Percentiles rank a stretch among this genome's conserved stretches.
Evolutionary conservation across 108 stramenopile genomes (phyloP).

Genomic region (Cyclotella choctawhatcheeana): DNA sequence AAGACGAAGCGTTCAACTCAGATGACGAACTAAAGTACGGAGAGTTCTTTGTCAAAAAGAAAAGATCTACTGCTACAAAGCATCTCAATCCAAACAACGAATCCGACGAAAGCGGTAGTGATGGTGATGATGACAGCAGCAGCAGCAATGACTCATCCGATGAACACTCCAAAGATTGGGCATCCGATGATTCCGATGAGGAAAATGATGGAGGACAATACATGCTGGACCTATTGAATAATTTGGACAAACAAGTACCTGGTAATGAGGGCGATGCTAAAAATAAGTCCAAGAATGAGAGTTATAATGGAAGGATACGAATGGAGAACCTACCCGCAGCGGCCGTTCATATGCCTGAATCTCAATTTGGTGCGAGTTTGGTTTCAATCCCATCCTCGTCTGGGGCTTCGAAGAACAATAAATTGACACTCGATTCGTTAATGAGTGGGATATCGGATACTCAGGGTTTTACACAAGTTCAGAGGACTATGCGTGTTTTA

Average conservation of each 20-base stretch:
- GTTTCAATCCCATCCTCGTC: slow-evolving; percentile 44
- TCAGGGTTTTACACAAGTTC: slow-evolving; percentile 78
- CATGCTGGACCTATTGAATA: slow-evolving; percentile 82
- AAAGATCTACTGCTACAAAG: slow-evolving; percentile 1
- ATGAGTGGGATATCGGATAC: slow-evolving; percentile 87
- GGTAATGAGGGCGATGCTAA: slow-evolving; percentile 1
- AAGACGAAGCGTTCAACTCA: slow-evolving; percentile 70
- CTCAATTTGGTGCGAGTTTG: slow-evolving; percentile 36
- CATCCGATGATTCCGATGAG: slow-evolving; percentile 53
- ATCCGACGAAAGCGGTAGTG: slow-evolving; percentile 43
- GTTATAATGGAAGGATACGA: slow-evolving; percentile 41
- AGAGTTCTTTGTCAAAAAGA: slow-evolving; percentile 35
- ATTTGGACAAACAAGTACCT: slow-evolving; percentile 55
- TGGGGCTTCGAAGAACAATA: background rate
- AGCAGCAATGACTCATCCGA: slow-evolving; percentile 34
- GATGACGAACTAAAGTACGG: slow-evolving; percentile 70
- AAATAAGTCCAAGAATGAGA: slow-evolving; percentile 12
- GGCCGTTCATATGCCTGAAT: slow-evolving; percentile 53
- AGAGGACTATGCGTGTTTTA: slow-evolving; percentile 71
- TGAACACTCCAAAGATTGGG: slow-evolving; percentile 70
- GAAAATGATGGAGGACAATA: slow-evolving; percentile 89
- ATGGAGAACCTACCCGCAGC: slow-evolving; percentile 46
- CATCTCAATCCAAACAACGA: slow-evolving; percentile 52
- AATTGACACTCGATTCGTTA: slow-evolving; percentile 84
- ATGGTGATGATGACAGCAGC: slow-evolving; percentile 12